phyloP scores from a whole-genome alignment of 345 rosid genomes.

The Citrus sp. region DNA sequence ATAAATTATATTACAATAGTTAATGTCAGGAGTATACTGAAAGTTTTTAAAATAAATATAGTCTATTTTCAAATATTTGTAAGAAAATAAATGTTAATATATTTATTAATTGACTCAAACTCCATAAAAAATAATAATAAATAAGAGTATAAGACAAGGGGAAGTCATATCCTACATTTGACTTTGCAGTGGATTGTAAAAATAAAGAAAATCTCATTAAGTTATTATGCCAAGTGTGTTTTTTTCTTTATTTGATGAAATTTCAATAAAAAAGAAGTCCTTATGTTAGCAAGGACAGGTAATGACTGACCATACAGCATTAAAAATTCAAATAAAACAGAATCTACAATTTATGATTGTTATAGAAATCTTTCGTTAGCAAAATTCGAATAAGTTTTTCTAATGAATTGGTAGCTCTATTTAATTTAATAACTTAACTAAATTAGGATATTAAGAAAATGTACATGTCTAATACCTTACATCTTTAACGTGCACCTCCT shows the following conservation, averaged over 20 bases:
- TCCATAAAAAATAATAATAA: too few species aligned
- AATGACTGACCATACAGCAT: neutral
- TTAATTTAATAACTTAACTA: conserved; percentile 2
- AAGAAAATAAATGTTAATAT: too few species aligned
- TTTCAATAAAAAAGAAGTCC: neutral
- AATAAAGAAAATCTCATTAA: too few species aligned
- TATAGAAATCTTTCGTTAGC: neutral
- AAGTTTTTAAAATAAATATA: too few species aligned
- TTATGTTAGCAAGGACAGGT: neutral
- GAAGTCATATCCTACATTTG: too few species aligned
- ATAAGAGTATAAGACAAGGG: too few species aligned
- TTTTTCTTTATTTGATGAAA: neutral
- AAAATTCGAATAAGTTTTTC: neutral
- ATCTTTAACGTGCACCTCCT: too few species aligned
- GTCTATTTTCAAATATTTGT: too few species aligned
- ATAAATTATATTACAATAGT: too few species aligned
- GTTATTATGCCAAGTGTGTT: neutral
- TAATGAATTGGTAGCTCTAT: neutral
- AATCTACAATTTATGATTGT: neutral
- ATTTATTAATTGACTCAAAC: too few species aligned
- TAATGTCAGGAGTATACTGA: too few species aligned
- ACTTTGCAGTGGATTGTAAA: too few species aligned
- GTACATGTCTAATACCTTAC: neutral
- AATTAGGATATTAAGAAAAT: neutral
- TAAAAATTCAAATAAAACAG: neutral